Evolutionary conservation across 228 moss, liverwort and hornwort species (phyloP), one percentile per base, ranked within the genome.

Genomic region (Sphagnum magellanicum): DNA sequence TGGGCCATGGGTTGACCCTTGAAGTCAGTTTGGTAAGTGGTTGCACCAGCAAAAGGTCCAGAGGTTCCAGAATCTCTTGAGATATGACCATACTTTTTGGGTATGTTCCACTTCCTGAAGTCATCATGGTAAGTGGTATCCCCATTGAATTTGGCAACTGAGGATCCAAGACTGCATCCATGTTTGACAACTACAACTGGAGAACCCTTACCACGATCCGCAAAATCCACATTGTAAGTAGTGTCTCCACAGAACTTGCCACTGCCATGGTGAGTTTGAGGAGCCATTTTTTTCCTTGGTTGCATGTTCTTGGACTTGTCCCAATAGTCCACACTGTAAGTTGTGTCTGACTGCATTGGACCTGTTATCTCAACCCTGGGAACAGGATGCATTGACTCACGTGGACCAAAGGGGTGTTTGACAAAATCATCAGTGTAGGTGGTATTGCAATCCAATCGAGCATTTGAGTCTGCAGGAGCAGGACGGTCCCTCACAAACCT

Each of bases 121-220:
- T 90, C 87, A 6, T 98, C 88, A n/a, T 93, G 93, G 61, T 98
- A 93, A 0, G 91, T 91, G 0, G 84, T 77, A 53, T 93, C 90
- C 0, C 77, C 82, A 60, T 91, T 78, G 5, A 98, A 93, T 32
- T 90, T 91, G 8, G 87, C 91, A 0, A 90, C 93, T 53, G 82
- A 80, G 4, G 48, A 79, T 4, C 88, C 90, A 4, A 98, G 80
- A 6, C 73, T 90, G 66, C 88, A 85, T 0, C 82, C 83, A 14
- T 91, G 90, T 14, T 53, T 74, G 5, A 90, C 3, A 0, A 84
- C 77, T 4, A 70, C 13, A 0, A 73, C 55, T 0, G 59, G 64
- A 0, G 79, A 76, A 5, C 72, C 73, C 50, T 72, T 71, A 0
- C 91, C 87, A 0, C 77, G 83, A 16, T 91, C 81, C 3, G 74